Evolutionary conservation across 768 basidiomycete genomes (phyloP).

Genomic region (Pseudohyphozyma bogoriensis): DNA sequence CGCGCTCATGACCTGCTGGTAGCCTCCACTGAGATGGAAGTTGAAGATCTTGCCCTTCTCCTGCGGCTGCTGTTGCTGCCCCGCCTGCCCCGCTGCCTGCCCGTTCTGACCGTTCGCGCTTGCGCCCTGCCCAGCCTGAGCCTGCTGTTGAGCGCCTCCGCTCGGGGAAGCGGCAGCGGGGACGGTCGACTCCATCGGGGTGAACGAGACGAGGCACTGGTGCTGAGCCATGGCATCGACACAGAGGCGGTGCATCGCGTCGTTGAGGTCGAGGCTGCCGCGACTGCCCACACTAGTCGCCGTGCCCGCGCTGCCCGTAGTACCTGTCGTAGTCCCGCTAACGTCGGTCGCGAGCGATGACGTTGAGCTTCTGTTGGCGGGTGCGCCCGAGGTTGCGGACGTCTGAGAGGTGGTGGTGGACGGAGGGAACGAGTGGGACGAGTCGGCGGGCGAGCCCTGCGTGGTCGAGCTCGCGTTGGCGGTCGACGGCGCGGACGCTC

Average conservation of each 20-base stretch:
- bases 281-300: not conserved
- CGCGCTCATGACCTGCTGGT: conserved; percentile 84
- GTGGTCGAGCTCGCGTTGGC: too few relatives aligned
- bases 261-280: conserved; percentile 37
- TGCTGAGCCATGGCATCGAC: conserved; percentile 70
- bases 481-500: conserved; percentile 26
- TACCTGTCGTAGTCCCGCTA: not conserved
- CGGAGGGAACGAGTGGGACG: not conserved
- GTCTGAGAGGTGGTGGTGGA: not conserved
- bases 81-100: not conserved
- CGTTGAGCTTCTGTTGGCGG: not conserved
- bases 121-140: too few relatives aligned
- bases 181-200: conserved; percentile 50
- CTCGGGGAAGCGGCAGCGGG: not conserved
- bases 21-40: conserved; percentile 79
- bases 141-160: too few relatives aligned
- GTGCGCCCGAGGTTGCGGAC: conserved; percentile 38
- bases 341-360: conserved; percentile 1
- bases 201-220: conserved; percentile 72
- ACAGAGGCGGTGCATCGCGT: conserved; percentile 67
- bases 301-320: not conserved
- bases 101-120: too few relatives aligned
- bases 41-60: conserved; percentile 46
- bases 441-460: too few relatives aligned
- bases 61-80: not conserved